Evolutionary conservation across 176 grass and related monocot species (phyloP), one percentile per base, ranked within the genome.

Genomic region (Coix lacrymajobi): DNA sequence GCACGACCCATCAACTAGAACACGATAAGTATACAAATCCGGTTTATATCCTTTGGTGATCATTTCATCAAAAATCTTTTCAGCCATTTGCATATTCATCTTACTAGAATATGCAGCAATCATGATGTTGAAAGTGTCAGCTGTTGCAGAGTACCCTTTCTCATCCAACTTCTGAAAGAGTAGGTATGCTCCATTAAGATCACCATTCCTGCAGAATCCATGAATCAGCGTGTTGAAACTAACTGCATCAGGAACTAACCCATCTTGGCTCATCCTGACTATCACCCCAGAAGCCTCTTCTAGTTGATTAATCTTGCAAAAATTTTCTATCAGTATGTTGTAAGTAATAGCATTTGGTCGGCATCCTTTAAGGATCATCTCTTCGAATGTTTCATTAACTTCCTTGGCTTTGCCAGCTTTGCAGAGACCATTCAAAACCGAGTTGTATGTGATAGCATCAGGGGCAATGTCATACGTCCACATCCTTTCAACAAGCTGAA

Each of bases 351-450:
- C 63, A 74, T 95, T 98, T 57, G 92, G 96, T 22, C 10, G 77
- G 71, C 89, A 93, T 71, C 90, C 96, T 92, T 83, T 91, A 66
- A 78, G 52, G 39, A 84, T 71, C 96, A 98, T 98, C 68, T 92
- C 92, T 73, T 85, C 36, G 31, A 98, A 95, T 79, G 62, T 90
- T 82, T 95, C 86, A 9, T 87, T 95, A 60, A 95, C 92, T 78
- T 98, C 96, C 24, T 69, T 86, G 22, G 81, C 57, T 64, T 98
- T 98, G 65, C 92, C 82, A 75, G 90, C 84, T 78, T 98, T 98
- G 88, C 96, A 93, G 28, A 98, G 89, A 11, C 96, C 96, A 90
- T 93, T 95, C n/a, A 95, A 84, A 49, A 98, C 85, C 1, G 96
- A 91, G 71, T 98, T 98, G 77, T 93, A 98, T 24, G 96, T 98